Evolutionary conservation across 2,329 filamentous ascomycete genomes (phyloP), one percentile per base, ranked within the genome.

Genomic region (Colletotrichum magnum): DNA sequence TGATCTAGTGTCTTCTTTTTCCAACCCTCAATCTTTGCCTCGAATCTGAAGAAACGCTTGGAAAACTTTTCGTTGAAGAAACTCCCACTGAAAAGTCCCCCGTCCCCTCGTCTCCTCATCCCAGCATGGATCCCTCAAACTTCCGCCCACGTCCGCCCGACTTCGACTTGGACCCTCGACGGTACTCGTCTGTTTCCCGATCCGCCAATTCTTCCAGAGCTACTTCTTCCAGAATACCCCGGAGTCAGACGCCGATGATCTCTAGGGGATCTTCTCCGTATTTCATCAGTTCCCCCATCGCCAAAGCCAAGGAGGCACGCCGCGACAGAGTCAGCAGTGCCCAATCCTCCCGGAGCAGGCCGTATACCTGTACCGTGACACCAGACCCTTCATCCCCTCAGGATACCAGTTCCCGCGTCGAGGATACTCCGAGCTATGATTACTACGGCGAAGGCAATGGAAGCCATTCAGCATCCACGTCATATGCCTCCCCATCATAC

Each of bases 311-410:
- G 70, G 2, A 71, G 76, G 24, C 70, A 72, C 4, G 69, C 69
- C 18, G 64, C 76, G 18, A 72, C 73, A 69, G 69, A 4, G 63
- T 73, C 2, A 70, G 63, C 32, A 28, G 12, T 7, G 13, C 18
- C 16, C 41, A 36, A 6, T 13, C 54, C 26, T 41, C 15, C 18
- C n/a, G 18, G 10, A 47, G 5, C 21, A 16, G 16, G n/a, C 24
- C 5, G 21, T 26, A 39, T 13, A 24, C 63, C 18, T 51, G 41
- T n/a, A 32, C 45, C 0, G 9, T 28, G 7, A 61, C 56, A 3
- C 51, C 56, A 10, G 36, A 21, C 12, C 12, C 62, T 13, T 58
- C 62, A 6, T 69, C 53, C 39, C 26, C 41, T 45, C 18, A 13
- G 4, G 21, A 26, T 18, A 18, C 5, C 47, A n/a, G 21, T 2